Base-by-base conservation (phyloP, 2,329 filamentous ascomycete genomes). In the Plenodomus biglobosus region DNA sequence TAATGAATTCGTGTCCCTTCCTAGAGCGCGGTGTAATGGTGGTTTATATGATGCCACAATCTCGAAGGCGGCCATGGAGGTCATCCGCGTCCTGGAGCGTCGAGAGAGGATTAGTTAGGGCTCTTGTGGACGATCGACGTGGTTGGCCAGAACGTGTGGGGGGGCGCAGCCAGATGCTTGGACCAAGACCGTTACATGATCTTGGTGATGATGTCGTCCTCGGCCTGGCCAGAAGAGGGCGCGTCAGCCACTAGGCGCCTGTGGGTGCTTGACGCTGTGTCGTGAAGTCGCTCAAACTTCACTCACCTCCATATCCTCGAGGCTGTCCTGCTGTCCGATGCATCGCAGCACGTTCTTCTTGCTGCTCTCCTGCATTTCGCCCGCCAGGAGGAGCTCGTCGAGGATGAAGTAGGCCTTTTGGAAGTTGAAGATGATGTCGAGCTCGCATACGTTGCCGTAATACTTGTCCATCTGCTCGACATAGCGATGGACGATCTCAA, bases 391-490 rank as follows among this genome's bases (percentile, higher is more conserved):
- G 53, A 99, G 82, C 77, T 99, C 94, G 72, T 99, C 94, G 39
- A 99, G 84, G 62, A 99, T 99, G 76, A 97, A 99, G 76, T 99
- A 99, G 51, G 94, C 94, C 76, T 99, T 99, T 64, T 96, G 95
- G 74, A 99, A 99, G 73, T 96, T 97, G 83, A 99, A 99, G 74
- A 99, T 99, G 76, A 97, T 96, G 74, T 97, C 92, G 58, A 99
- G 84, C 78, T 99, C 94, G 85, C 94, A 99, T 51, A 99, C 94
- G 74, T 99, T 99, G 74, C 94, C 94, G 75, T 97, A 99, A 79
- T 99, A 99, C 75, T 99, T 99, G 81, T 99, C 94, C 94, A 99
- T 99, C 77, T 99, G 94, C 76, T 99, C 94, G 70, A 99, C 94
- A 73, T 99, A 99, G 76, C 94, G 90, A 75, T 99, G 94, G 66